Conservation (phyloP, 208 protist species). For the Leishmania aethiopica region DNA sequence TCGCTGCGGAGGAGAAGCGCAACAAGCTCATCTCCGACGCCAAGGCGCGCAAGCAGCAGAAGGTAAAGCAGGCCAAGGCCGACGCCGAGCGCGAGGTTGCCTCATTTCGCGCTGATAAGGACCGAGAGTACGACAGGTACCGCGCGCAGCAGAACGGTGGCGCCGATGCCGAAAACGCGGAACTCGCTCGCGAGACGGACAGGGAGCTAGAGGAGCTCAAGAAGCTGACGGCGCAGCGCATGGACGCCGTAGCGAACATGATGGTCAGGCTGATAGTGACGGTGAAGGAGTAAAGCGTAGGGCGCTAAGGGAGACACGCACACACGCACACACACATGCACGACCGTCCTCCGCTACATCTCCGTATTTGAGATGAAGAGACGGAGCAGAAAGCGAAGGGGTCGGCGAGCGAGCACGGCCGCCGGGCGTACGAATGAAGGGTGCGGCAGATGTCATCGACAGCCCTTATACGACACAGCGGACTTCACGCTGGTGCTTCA, state of each 20-base stretch:
- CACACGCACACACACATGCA: neutral
- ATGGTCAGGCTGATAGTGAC: slow-evolving; percentile 68
- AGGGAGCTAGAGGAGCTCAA: slow-evolving; percentile 63
- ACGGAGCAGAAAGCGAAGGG: neutral
- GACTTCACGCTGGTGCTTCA: neutral
- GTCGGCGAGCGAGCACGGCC: neutral
- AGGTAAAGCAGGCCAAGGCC: slow-evolving; percentile 81
- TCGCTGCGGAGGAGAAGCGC: slow-evolving; percentile 86
- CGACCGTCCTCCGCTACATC: too few species aligned
- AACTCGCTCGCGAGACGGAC: slow-evolving; percentile 68
- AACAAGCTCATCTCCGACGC: slow-evolving; percentile 82
- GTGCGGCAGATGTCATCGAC: neutral
- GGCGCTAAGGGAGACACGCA: neutral
- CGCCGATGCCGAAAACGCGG: slow-evolving; percentile 64
- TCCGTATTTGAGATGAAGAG: neutral
- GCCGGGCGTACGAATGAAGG: neutral
- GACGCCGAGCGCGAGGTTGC: slow-evolving; percentile 85
- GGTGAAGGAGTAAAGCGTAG: slow-evolving; percentile 33
- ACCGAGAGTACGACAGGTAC: slow-evolving; percentile 77
- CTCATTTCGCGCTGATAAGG: slow-evolving; percentile 74
- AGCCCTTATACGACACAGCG: neutral
- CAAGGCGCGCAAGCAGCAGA: slow-evolving; percentile 80
- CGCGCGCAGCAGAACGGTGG: slow-evolving; percentile 46
- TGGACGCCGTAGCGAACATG: slow-evolving; percentile 63
- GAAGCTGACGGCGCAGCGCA: slow-evolving; percentile 57